Evolutionary conservation across 768 basidiomycete species (phyloP).

Genomic region (Trametes cingulata): DNA sequence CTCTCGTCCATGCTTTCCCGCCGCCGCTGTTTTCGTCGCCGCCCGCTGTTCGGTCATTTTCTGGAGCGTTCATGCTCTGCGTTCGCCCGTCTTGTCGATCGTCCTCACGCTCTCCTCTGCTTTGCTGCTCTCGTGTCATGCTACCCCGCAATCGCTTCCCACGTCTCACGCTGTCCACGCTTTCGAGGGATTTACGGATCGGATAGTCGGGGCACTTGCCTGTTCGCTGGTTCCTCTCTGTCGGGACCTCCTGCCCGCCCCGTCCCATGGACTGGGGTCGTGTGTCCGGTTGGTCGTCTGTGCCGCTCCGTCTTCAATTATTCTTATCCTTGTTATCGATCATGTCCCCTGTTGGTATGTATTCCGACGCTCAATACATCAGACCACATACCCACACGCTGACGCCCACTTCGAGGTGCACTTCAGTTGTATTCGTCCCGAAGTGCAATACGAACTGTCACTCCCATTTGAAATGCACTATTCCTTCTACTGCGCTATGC

Average conservation of each 20-base stretch:
- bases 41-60: background rate
- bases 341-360: background rate
- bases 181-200: slow-evolving; percentile 11
- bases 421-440: background rate
- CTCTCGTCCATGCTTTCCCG: background rate
- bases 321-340: slow-evolving; percentile 9
- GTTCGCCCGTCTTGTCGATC: slow-evolving; percentile 4
- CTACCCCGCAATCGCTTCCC: background rate
- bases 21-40: background rate
- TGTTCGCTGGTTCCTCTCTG: slow-evolving; percentile 19
- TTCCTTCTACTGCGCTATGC: too few species aligned
- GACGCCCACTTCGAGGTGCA: background rate
- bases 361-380: background rate
- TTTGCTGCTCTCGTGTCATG: slow-evolving; percentile 9
- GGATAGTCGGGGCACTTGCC: slow-evolving; percentile 21
- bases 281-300: slow-evolving; percentile 2
- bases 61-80: slow-evolving; percentile 13
- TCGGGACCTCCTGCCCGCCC: slow-evolving; percentile 6
- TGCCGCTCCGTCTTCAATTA: background rate
- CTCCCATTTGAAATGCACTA: background rate
- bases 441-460: background rate
- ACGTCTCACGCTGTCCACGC: slow-evolving; percentile 14
- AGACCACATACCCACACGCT: background rate
- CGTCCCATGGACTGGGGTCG: slow-evolving; percentile 7
- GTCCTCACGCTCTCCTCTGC: slow-evolving; percentile 11